Evolutionary conservation across 371 early-diverging fungal species (phyloP).

Genomic region (Apophysomyces elegans): DNA sequence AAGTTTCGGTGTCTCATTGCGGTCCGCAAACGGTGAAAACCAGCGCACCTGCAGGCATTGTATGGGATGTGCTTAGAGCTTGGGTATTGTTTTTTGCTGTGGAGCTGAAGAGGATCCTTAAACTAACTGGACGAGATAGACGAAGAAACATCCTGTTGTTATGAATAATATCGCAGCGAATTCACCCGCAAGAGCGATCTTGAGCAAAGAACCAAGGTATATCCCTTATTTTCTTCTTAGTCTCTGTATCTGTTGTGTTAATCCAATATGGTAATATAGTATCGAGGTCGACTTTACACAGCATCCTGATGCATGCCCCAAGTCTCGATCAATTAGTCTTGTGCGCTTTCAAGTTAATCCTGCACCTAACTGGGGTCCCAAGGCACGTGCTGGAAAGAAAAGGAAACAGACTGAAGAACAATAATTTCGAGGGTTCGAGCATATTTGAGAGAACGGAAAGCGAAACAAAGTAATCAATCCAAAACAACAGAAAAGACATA

Average conservation of each 20-base stretch:
- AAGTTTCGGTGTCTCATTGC: constrained; percentile 93
- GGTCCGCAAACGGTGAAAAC: constrained; percentile 91
- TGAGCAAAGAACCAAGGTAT: constrained; percentile 62
- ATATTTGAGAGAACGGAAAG: no score
- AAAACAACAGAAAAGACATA: no score
- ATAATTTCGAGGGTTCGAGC: neutral
- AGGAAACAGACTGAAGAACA: constrained; percentile 43
- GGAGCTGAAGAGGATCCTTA: neutral
- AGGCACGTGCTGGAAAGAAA: constrained; percentile 73
- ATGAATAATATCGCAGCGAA: constrained; percentile 68
- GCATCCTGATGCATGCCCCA: constrained; percentile 76
- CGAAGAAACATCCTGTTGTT: constrained; percentile 70
- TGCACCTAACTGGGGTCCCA: constrained; percentile 95
- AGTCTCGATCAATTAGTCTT: constrained; percentile 78
- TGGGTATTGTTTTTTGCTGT: constrained; percentile 46
- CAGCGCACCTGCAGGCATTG: constrained; percentile 83
- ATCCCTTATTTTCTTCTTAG: neutral
- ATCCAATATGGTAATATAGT: constrained; percentile 20
- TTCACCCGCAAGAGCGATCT: constrained; percentile 72
- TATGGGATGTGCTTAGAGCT: constrained; percentile 94
- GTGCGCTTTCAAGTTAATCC: constrained; percentile 95
- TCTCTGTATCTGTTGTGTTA: neutral
- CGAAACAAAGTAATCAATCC: no score
- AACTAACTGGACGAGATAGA: constrained; percentile 14
- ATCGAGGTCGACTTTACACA: constrained; percentile 66